Conservation (phyloP, 176 grass and related monocot species). For the Chrysopogon serrulatus region DNA sequence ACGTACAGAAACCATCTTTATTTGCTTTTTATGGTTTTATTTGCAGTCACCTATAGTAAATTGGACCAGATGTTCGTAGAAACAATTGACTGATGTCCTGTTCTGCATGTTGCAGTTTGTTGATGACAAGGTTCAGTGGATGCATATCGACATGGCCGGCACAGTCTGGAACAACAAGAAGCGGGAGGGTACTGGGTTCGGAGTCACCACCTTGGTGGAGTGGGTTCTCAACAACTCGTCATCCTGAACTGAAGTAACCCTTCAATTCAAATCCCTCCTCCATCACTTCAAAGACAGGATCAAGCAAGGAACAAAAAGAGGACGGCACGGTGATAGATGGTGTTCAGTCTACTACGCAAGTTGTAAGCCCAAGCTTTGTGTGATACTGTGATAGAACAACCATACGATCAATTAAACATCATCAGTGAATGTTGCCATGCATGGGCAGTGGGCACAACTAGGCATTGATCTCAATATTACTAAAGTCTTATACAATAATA, state of each 20-base stretch:
- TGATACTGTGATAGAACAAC: not conserved
- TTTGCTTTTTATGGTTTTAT: too few species aligned
- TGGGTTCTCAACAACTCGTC: conserved; percentile 97
- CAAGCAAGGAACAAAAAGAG: not conserved
- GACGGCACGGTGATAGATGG: not conserved
- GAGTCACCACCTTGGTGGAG: conserved; percentile 83
- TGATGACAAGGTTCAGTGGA: conserved; percentile 90
- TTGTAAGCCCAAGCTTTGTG: not conserved
- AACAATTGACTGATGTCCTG: not conserved
- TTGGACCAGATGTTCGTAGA: not conserved
- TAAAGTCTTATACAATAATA: too few species aligned
- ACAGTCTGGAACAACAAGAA: conserved; percentile 91
- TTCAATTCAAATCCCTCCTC: not conserved
- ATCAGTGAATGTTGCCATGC: too few species aligned
- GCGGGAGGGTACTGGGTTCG: conserved; percentile 70
- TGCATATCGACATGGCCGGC: conserved; percentile 93
- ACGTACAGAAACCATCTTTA: too few species aligned
- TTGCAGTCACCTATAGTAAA: too few species aligned
- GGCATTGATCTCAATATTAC: too few species aligned
- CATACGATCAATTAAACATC: too few species aligned
- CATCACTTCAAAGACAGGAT: not conserved
- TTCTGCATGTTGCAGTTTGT: conserved; percentile 56
- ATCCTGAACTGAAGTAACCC: conserved; percentile 17
- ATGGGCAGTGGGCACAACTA: too few species aligned
- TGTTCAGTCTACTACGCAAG: not conserved